A percentile compares a stretch with the other conserved stretches of the same genome.
phyloP scores from a whole-genome alignment of 2,329 filamentous ascomycete genomes.

The Fusarium aywerte region DNA sequence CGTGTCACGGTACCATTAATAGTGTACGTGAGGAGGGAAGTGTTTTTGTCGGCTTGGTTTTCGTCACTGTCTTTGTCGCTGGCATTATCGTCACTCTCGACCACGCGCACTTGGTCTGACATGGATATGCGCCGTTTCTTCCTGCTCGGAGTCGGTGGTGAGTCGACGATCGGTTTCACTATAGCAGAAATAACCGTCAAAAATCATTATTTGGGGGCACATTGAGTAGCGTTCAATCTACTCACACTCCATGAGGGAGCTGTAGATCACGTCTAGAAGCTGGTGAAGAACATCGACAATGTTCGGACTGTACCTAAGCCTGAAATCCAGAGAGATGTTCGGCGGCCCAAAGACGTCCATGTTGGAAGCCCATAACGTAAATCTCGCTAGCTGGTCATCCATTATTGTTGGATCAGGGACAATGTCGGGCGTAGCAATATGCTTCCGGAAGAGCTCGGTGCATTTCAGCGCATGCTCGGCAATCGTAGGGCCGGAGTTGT shows the following conservation, averaged over 20 bases:
- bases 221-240: background rate
- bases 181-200: background rate
- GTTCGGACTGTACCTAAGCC: background rate
- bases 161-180: background rate
- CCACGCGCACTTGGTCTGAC: background rate
- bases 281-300: background rate
- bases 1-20: background rate
- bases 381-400: background rate
- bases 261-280: background rate
- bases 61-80: background rate
- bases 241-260: background rate
- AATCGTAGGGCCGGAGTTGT: background rate
- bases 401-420: background rate
- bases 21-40: background rate
- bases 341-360: slow-evolving; percentile 1
- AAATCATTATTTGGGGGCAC: background rate
- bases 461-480: background rate
- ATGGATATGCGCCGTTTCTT: background rate
- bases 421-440: background rate
- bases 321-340: background rate
- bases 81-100: background rate
- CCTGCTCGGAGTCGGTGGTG: background rate
- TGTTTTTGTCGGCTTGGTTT: background rate
- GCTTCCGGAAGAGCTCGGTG: background rate
- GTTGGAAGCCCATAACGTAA: background rate